A percentile compares a stretch with the other conserved stretches of the same genome.
phyloP scores from a whole-genome alignment of 768 basidiomycete species.

The Hygrocybe coccinea region DNA sequence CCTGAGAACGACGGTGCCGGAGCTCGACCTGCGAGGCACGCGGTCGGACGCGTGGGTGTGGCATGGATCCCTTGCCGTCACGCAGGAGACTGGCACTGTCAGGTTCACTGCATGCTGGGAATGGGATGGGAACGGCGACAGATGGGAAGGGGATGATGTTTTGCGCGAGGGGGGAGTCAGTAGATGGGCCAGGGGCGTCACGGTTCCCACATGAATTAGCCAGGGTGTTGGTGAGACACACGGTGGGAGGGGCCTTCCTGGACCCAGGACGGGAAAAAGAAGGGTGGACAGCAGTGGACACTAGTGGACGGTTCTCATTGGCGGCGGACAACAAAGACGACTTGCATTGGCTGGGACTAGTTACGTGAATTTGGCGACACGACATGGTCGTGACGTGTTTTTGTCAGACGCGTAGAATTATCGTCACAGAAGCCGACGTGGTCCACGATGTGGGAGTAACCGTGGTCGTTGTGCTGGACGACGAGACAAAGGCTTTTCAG shows the following conservation, averaged over 20 bases:
- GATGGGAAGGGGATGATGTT: constrained; percentile 3
- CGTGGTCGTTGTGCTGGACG: neutral
- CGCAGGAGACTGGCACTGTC: neutral
- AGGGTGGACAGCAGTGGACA: neutral
- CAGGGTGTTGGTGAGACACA: constrained; percentile 1
- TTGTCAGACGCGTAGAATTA: no score
- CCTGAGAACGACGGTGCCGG: constrained; percentile 10
- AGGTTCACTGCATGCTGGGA: neutral
- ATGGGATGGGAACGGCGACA: neutral
- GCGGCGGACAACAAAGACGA: neutral
- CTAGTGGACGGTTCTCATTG: neutral
- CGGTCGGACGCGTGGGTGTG: neutral
- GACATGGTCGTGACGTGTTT: no score
- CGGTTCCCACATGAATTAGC: neutral
- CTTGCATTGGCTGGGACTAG: neutral
- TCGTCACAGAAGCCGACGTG: no score
- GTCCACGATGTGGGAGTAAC: neutral
- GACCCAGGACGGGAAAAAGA: neutral
- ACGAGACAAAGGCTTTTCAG: neutral
- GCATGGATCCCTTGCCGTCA: neutral
- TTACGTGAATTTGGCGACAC: no score
- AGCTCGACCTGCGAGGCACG: constrained; percentile 9
- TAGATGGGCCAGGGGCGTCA: no score
- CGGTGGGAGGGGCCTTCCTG: constrained; percentile 1
- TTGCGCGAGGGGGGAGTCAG: neutral